Percentiles rank a stretch among this genome's conserved stretches.
Conservation (phyloP, 75 land plant genomes). For the Pinus albicaulis region DNA sequence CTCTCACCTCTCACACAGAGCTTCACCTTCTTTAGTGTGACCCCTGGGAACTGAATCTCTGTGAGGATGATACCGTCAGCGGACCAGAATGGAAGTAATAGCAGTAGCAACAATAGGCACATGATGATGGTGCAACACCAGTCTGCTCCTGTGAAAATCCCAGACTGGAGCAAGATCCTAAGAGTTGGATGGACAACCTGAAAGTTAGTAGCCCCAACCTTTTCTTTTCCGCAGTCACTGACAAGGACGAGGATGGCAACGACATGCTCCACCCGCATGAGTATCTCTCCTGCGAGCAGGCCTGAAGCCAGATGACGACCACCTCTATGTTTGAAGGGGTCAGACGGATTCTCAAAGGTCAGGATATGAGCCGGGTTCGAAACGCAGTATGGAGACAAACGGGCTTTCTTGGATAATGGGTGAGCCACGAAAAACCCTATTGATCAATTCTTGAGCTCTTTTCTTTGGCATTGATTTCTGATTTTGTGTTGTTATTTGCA, state of each 20-base stretch:
- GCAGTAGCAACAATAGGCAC: neutral
- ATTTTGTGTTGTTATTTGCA: too few species aligned
- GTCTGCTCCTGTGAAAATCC: conserved; percentile 77
- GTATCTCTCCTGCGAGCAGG: conserved; percentile 31
- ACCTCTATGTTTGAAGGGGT: conserved; percentile 53
- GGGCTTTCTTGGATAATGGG: conserved; percentile 37
- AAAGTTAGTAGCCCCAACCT: neutral
- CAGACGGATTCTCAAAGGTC: conserved; percentile 61
- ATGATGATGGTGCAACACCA: conserved; percentile 21
- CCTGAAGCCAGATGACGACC: conserved; percentile 35
- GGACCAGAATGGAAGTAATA: neutral
- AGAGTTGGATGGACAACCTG: conserved; percentile 14
- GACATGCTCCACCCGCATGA: conserved; percentile 58
- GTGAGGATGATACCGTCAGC: neutral
- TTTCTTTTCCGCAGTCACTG: neutral
- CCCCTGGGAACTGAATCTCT: neutral
- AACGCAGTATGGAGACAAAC: conserved; percentile 56
- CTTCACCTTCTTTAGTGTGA: neutral
- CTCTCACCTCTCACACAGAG: conserved; percentile 17
- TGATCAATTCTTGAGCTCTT: too few species aligned
- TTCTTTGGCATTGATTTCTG: too few species aligned
- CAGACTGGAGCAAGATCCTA: conserved; percentile 46
- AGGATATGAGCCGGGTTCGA: conserved; percentile 61
- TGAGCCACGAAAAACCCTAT: too few species aligned
- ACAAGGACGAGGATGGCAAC: conserved; percentile 23